These are phyloP conservation scores for Filosporella fistucella DNA, from an alignment of 495 filamentous ascomycete genomes.

Conservation along the genomic window DNA sequence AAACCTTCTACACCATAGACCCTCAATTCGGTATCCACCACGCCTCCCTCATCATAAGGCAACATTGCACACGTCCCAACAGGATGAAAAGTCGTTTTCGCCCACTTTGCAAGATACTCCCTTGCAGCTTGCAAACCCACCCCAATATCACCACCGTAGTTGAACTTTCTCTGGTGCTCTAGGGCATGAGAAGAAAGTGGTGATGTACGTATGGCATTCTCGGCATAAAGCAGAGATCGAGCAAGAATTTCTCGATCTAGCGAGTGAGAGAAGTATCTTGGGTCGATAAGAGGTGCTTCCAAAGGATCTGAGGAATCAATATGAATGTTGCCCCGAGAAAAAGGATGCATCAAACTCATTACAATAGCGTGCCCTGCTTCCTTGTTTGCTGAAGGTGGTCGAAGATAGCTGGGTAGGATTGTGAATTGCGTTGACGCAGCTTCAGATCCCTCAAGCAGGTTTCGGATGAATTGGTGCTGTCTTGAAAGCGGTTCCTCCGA, in stretches of 20 bases:
- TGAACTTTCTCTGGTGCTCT: no score
- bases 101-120: no score
- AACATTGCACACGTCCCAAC: neutral
- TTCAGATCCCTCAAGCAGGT: neutral
- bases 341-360: slow-evolving; percentile 38
- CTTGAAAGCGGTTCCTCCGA: neutral
- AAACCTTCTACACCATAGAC: neutral
- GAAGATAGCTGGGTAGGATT: neutral
- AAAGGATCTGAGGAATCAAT: slow-evolving; percentile 34
- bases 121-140: no score
- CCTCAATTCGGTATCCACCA: neutral
- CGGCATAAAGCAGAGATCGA: slow-evolving; percentile 34
- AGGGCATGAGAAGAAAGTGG: no score
- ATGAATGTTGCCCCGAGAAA: slow-evolving; percentile 53
- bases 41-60: neutral
- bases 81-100: neutral
- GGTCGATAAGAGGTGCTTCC: slow-evolving; percentile 40
- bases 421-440: neutral
- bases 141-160: no score
- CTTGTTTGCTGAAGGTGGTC: neutral
- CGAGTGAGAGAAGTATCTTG: slow-evolving; percentile 47
- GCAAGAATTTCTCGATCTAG: slow-evolving; percentile 46
- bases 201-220: slow-evolving; percentile 30
- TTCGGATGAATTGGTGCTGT: neutral
- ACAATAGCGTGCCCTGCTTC: slow-evolving; percentile 22